Percentiles rank a stretch among this genome's conserved stretches.
These are phyloP conservation scores for Thinopyrum obtusiflorum DNA, from an alignment of 202 grass and related monocot genomes.

Conservation along the genomic window DNA sequence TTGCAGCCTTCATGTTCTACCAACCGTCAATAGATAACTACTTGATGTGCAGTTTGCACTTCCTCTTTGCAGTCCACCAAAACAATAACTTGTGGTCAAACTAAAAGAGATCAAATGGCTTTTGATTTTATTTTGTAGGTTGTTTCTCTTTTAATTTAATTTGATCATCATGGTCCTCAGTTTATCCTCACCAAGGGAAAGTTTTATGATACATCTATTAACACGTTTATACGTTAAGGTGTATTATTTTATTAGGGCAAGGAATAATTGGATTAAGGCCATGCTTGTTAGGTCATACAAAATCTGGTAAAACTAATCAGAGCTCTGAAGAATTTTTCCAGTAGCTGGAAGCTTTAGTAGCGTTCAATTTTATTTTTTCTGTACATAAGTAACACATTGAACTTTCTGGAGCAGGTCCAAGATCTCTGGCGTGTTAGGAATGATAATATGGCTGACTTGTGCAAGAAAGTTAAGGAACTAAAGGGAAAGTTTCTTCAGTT, in stretches of 20 bases:
- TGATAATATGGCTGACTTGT: slow-evolving; percentile 60
- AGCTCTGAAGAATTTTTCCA: background rate
- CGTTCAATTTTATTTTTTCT: background rate
- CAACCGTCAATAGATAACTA: background rate
- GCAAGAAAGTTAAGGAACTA: slow-evolving; percentile 56
- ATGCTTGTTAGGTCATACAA: slow-evolving; percentile 13
- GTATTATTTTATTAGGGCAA: background rate
- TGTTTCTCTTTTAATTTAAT: background rate
- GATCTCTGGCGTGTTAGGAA: slow-evolving; percentile 57
- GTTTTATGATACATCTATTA: background rate
- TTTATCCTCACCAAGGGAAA: slow-evolving; percentile 2
- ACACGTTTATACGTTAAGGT: background rate
- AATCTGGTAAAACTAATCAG: background rate
- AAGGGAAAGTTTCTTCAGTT: slow-evolving; percentile 61
- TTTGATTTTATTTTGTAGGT: background rate
- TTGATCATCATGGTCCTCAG: background rate
- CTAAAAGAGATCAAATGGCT: background rate
- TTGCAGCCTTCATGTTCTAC: slow-evolving; percentile 15
- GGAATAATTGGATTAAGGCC: background rate
- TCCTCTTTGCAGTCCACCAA: background rate
- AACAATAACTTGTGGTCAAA: background rate
- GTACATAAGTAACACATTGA: background rate
- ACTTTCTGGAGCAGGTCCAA: slow-evolving; percentile 56
- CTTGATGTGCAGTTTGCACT: background rate
- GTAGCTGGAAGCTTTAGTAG: background rate